Evolutionary conservation across 2,329 filamentous ascomycete species (phyloP), one percentile per base, ranked within the genome.

Genomic region (Venturia effusa): DNA sequence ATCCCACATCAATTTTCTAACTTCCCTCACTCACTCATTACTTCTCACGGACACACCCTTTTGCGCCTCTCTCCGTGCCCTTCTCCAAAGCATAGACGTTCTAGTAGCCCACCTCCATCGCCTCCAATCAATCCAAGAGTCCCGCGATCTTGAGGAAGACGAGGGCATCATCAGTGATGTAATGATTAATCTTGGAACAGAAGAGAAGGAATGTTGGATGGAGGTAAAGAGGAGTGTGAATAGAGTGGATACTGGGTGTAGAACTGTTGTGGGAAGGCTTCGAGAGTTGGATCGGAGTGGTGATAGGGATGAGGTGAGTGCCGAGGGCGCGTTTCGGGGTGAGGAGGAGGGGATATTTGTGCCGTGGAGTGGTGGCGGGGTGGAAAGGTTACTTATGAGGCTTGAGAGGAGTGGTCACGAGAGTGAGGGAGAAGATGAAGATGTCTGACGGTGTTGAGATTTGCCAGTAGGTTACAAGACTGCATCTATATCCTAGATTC

Each of bases 301-400:
- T 69, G 43, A 67, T 69, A 55, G 48, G 67, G 59, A 64, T 43
- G 67, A 40, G 57, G 68, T 62, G 17, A 68, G 67, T n/a, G 71
- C 72, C 41, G 68, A 71, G 19, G 71, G 70, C 6, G 34, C 34
- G 11, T 37, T 11, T 13, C 71, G 71, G 32, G 71, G 73, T 2
- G 69, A 70, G 15, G 79, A 82, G 39, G 77, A 78, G 45, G 80
- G 78, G 0, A 75, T 75, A 66, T 96, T 90, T 72, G 80, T 87
- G 37, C 88, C 90, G 0, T 82, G 84, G 66, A 85, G 88, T 66
- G 84, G 90, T 3, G 90, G 90, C 0, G 89, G 91, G 0, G 85
- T 97, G 57, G 91, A 96, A 76, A 81, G 89, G 65, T 75, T 97
- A 71, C 75, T 97, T 72, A 96, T 96, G 90, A 96, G 96, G 78